Conservation (phyloP, 2,329 filamentous ascomycete species). For the Sclerotinia minor region DNA sequence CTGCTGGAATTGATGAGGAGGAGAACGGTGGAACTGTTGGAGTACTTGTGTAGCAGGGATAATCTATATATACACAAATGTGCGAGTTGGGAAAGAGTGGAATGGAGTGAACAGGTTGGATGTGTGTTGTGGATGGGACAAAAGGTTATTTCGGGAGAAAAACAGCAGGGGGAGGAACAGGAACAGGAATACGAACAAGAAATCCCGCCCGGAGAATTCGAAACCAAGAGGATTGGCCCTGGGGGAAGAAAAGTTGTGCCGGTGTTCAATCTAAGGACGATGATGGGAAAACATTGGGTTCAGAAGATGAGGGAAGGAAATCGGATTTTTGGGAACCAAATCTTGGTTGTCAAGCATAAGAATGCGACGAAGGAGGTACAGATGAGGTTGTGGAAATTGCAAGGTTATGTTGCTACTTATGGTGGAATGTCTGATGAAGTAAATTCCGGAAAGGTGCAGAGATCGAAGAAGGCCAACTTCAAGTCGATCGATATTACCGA, state of each 20-base stretch:
- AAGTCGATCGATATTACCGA: not conserved
- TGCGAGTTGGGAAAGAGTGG: constrained; percentile 48
- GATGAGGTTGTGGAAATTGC: constrained; percentile 57
- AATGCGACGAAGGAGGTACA: constrained; percentile 49
- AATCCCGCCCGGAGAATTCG: constrained; percentile 44
- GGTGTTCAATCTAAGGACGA: constrained; percentile 53
- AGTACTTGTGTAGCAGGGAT: constrained; percentile 43
- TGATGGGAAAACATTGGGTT: constrained; percentile 53
- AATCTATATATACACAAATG: constrained; percentile 48
- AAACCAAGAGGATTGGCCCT: constrained; percentile 47
- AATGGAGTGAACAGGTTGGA: constrained; percentile 40
- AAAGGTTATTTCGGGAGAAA: not conserved
- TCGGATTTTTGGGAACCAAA: constrained; percentile 38
- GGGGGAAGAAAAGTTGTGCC: constrained; percentile 43
- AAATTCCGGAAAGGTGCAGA: not conserved
- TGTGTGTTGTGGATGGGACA: constrained; percentile 37
- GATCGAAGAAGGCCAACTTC: not conserved
- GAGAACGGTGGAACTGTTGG: constrained; percentile 49
- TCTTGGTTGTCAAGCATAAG: constrained; percentile 47
- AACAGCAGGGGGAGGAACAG: not conserved
- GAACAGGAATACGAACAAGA: constrained; percentile 27
- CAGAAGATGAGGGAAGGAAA: constrained; percentile 43
- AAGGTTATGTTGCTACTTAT: constrained; percentile 51
- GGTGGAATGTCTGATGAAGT: not conserved
- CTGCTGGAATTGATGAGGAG: constrained; percentile 54